These are phyloP conservation scores for Incumbomyces lentus DNA, from an alignment of 2,329 filamentous ascomycete genomes.

Conservation along the genomic window DNA sequence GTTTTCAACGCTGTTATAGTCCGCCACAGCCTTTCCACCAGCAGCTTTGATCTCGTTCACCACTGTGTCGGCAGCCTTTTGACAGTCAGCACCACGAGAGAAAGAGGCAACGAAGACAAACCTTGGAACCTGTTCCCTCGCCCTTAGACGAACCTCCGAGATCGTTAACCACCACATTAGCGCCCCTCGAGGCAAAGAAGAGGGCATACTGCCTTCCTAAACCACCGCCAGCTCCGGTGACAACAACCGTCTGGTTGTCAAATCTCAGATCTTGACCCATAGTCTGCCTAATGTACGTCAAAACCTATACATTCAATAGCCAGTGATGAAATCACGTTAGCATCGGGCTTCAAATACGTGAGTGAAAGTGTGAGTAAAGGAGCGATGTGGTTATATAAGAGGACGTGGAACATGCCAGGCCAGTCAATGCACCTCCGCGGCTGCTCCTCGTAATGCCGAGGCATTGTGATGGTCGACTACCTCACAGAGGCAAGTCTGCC, in stretches of 20 bases:
- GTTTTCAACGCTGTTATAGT: conserved; percentile 77
- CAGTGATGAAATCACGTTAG: no score
- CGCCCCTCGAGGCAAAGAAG: conserved; percentile 86
- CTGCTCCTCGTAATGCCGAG: no score
- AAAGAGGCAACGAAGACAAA: conserved; percentile 33
- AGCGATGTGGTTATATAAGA: no score
- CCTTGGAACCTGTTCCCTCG: conserved; percentile 77
- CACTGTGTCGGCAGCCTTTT: conserved; percentile 50
- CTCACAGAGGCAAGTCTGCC: no score
- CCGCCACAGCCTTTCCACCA: conserved; percentile 91
- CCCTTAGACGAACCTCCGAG: conserved; percentile 88
- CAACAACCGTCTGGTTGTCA: conserved; percentile 79
- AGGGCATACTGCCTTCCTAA: conserved; percentile 71
- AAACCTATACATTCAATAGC: no score
- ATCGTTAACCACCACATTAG: conserved; percentile 94
- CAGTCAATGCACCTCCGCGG: no score
- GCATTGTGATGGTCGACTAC: no score
- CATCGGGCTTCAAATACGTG: no score
- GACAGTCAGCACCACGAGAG: conserved; percentile 2
- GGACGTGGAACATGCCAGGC: no score
- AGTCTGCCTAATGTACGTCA: conserved; percentile 4
- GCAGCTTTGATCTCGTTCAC: conserved; percentile 54
- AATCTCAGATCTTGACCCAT: conserved; percentile 65
- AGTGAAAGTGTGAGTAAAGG: no score
- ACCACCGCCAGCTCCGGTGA: conserved; percentile 77